phyloP scores from a whole-genome alignment of 2,329 filamentous ascomycete genomes.

The Xylaria sp. region DNA sequence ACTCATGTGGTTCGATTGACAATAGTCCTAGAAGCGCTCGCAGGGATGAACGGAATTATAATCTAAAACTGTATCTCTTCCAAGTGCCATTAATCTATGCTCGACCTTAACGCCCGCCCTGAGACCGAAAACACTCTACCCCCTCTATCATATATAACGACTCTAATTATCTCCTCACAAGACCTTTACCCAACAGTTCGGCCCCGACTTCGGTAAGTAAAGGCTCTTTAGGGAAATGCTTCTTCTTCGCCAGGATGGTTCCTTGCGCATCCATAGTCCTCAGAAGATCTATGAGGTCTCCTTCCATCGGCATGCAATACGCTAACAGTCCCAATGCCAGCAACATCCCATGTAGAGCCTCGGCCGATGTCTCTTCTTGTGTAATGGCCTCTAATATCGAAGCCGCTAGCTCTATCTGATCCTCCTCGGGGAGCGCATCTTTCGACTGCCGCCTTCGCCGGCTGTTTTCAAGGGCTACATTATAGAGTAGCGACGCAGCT shows the following conservation, averaged over 20 bases:
- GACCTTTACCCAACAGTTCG: conserved; percentile 63
- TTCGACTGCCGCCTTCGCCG: conserved; percentile 68
- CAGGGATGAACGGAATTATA: not conserved
- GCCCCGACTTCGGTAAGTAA: conserved; percentile 66
- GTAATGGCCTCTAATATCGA: conserved; percentile 79
- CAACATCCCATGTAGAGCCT: conserved; percentile 81
- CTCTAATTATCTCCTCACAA: conserved; percentile 50
- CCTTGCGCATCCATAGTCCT: conserved; percentile 79
- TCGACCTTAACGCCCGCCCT: not conserved
- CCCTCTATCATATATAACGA: not conserved
- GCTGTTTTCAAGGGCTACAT: conserved; percentile 78
- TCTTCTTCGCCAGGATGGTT: conserved; percentile 69
- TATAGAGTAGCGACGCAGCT: conserved; percentile 85
- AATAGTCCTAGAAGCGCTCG: not conserved
- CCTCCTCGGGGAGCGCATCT: conserved; percentile 71
- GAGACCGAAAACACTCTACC: not conserved
- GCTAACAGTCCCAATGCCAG: conserved; percentile 80
- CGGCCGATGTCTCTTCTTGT: conserved; percentile 69
- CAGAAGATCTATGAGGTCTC: conserved; percentile 84
- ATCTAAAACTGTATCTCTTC: not conserved
- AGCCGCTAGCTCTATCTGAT: conserved; percentile 84
- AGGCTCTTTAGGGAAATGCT: conserved; percentile 66
- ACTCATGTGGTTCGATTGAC: not conserved
- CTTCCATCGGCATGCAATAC: conserved; percentile 75
- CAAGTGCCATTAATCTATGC: not conserved